phyloP scores from a whole-genome alignment of 305 asterid genomes.

The Ajuga reptans region DNA sequence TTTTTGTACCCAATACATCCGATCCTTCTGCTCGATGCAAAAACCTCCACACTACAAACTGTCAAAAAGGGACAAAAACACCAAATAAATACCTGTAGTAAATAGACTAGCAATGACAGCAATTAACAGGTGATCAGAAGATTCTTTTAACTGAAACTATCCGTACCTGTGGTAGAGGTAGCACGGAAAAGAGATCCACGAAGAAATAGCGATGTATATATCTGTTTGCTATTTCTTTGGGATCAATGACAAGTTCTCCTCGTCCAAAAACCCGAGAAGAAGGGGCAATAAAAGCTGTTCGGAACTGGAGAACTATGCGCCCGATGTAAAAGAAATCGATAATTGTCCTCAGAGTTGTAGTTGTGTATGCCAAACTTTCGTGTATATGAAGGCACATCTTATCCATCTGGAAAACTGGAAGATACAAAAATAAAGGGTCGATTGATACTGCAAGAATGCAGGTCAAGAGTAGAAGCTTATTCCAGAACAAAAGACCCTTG shows the following conservation, averaged over 20 bases:
- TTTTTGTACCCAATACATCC: slow-evolving; percentile 69
- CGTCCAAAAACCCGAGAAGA: slow-evolving; percentile 98
- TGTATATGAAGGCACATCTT: slow-evolving; percentile 79
- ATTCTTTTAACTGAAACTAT: neutral
- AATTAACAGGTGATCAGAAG: neutral
- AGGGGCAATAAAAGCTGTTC: slow-evolving; percentile 94
- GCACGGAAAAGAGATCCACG: slow-evolving; percentile 76
- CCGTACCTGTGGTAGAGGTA: slow-evolving; percentile 93
- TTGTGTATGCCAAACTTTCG: slow-evolving; percentile 55
- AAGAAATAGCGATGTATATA: slow-evolving; percentile 67
- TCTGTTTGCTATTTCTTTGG: slow-evolving; percentile 64
- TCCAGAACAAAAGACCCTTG: slow-evolving; percentile 79
- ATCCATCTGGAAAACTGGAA: slow-evolving; percentile 62
- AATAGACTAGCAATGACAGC: slow-evolving; percentile 3
- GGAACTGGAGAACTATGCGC: slow-evolving; percentile 74
- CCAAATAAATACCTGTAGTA: neutral
- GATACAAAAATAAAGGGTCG: slow-evolving; percentile 85
- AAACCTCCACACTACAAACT: slow-evolving; percentile 85
- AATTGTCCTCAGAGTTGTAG: slow-evolving; percentile 56
- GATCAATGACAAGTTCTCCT: slow-evolving; percentile 95
- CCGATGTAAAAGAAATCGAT: slow-evolving; percentile 58
- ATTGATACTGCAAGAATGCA: slow-evolving; percentile 77
- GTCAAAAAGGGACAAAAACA: slow-evolving; percentile 25
- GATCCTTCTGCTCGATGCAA: slow-evolving; percentile 51
- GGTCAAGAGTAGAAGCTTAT: slow-evolving; percentile 63